phyloP scores from a whole-genome alignment of 345 rosid genomes.

The Corchorus capsularis region DNA sequence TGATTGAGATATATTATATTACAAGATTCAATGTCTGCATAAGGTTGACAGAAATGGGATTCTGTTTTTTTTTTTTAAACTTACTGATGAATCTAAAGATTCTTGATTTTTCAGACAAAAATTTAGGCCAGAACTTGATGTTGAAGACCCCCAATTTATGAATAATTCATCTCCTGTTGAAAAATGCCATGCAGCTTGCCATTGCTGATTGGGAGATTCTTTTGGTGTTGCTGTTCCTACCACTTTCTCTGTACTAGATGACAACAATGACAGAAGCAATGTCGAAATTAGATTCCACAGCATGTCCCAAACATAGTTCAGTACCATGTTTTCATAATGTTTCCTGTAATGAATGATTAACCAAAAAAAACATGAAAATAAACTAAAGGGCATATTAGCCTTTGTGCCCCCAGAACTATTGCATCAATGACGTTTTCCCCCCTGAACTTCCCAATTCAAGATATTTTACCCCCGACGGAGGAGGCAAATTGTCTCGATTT shows the following conservation, averaged over 20 bases:
- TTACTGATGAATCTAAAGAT: constrained; percentile 50
- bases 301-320: neutral
- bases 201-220: constrained; percentile 46
- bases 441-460: too few species aligned
- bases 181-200: constrained; percentile 70
- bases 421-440: too few species aligned
- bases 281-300: constrained; percentile 7
- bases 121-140: constrained; percentile 37
- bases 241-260: constrained; percentile 86
- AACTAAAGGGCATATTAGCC: too few species aligned
- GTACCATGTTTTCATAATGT: too few species aligned
- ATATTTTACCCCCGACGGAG: too few species aligned
- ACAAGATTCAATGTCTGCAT: neutral
- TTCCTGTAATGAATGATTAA: too few species aligned
- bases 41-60: neutral
- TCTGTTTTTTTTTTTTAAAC: neutral
- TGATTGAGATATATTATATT: neutral
- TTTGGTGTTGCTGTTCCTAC: constrained; percentile 80
- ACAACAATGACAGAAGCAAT: constrained; percentile 30
- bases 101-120: constrained; percentile 43
- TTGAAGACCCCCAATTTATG: constrained; percentile 48
- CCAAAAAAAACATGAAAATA: too few species aligned
- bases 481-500: too few species aligned
- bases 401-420: too few species aligned
- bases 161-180: constrained; percentile 81